A percentile compares a stretch with the other conserved stretches of the same genome.
These are phyloP conservation scores for Jamesozyma gamospora DNA, from an alignment of 805 yeast genomes.

Conservation along the genomic window DNA sequence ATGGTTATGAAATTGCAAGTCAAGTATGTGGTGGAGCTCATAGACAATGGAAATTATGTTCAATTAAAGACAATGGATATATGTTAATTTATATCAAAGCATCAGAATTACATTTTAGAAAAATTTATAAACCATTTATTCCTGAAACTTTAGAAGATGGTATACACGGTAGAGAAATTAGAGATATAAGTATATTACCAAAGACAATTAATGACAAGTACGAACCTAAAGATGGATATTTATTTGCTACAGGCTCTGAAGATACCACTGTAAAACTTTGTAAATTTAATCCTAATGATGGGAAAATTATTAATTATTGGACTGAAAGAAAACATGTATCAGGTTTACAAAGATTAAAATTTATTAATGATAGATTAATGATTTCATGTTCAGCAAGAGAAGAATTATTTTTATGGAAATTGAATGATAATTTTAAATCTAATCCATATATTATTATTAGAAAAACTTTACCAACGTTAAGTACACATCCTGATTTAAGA, in stretches of 20 bases:
- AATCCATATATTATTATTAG: constrained; percentile 40
- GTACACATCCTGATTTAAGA: constrained; percentile 68
- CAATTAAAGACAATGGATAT: constrained; percentile 20
- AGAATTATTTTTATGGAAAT: constrained; percentile 74
- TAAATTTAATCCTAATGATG: constrained; percentile 26
- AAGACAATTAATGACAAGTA: constrained; percentile 23
- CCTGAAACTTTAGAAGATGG: constrained; percentile 44
- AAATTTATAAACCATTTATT: constrained; percentile 16
- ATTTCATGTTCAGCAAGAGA: constrained; percentile 73
- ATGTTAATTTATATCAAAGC: constrained; percentile 53
- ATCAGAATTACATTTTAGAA: constrained; percentile 36
- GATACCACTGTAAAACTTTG: constrained; percentile 72
- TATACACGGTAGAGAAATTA: constrained; percentile 84
- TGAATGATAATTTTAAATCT: constrained; percentile 30
- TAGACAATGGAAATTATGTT: constrained; percentile 60
- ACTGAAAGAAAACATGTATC: constrained; percentile 75
- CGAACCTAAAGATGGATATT: constrained; percentile 16
- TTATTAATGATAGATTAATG: constrained; percentile 42
- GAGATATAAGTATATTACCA: constrained; percentile 53
- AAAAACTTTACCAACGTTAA: constrained; percentile 46
- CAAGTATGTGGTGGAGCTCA: constrained; percentile 89
- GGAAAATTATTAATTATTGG: constrained; percentile 42
- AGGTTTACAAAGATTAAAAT: constrained; percentile 69
- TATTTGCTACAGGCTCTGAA: constrained; percentile 75
- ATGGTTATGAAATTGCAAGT: constrained; percentile 56